These are phyloP conservation scores for Backusella westeae DNA, from an alignment of 192 early-diverging fungal species.

Conservation along the genomic window DNA sequence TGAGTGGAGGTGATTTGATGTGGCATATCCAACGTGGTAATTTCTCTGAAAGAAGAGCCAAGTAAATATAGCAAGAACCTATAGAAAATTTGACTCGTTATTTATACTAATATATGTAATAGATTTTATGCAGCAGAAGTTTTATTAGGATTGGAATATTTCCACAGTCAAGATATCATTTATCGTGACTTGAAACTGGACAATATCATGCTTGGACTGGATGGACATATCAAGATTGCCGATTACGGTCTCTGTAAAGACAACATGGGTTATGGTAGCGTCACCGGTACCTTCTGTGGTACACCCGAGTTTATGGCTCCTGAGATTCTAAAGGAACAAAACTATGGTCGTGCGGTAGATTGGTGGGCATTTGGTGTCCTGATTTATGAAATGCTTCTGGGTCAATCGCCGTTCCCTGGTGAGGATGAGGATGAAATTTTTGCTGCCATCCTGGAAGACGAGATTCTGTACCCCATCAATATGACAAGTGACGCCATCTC, in stretches of 20 bases:
- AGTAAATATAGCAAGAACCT: constrained; percentile 34
- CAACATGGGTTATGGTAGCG: constrained; percentile 63
- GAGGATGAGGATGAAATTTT: constrained; percentile 87
- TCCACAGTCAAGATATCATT: constrained; percentile 90
- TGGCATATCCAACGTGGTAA: constrained; percentile 93
- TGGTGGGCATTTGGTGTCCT: constrained; percentile 78
- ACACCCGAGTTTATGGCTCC: constrained; percentile 92
- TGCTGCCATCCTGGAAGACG: constrained; percentile 78
- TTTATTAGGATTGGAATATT: constrained; percentile 90
- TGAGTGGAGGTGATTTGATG: constrained; percentile 97
- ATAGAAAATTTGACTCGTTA: background rate
- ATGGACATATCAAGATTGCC: constrained; percentile 82
- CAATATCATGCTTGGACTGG: constrained; percentile 72
- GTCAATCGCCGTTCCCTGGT: constrained; percentile 71
- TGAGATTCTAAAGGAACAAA: constrained; percentile 75
- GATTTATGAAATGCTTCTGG: constrained; percentile 67
- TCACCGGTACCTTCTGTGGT: constrained; percentile 80
- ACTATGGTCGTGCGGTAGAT: constrained; percentile 76
- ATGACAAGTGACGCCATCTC: constrained; percentile 68
- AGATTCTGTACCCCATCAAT: constrained; percentile 70
- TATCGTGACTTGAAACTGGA: constrained; percentile 87
- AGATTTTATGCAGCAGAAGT: constrained; percentile 95
- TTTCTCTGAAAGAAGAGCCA: constrained; percentile 89
- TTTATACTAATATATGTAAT: background rate
- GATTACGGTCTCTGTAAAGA: constrained; percentile 90